Conservation (phyloP, 805 yeast species). For the Wickerhamomyces rabaulensis region DNA sequence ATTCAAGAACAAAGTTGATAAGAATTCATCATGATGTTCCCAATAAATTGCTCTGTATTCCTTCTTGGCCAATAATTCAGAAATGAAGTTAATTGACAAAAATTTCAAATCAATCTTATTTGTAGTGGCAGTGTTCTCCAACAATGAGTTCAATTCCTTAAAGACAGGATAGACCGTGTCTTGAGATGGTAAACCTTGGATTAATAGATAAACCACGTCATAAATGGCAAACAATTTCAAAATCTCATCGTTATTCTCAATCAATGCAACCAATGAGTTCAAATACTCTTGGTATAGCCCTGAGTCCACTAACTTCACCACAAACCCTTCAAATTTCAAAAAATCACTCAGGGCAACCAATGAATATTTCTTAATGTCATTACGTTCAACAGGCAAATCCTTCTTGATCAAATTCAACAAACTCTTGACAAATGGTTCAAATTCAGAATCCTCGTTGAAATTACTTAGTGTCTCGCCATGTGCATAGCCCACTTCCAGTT, state of each 20-base stretch:
- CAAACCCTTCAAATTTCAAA: conserved; percentile 27
- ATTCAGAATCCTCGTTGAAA: conserved; percentile 31
- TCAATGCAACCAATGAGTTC: conserved; percentile 45
- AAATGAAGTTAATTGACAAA: conserved; percentile 59
- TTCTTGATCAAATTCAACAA: conserved; percentile 50
- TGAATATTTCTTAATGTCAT: conserved; percentile 54
- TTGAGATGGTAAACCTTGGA: conserved; percentile 22
- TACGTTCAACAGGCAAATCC: conserved; percentile 48
- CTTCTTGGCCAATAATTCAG: conserved; percentile 47
- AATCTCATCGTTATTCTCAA: conserved; percentile 51
- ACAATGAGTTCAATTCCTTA: conserved; percentile 10
- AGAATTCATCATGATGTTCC: conserved; percentile 33
- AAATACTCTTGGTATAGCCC: conserved; percentile 4
- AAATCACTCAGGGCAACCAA: conserved; percentile 60
- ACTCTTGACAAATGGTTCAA: conserved; percentile 49
- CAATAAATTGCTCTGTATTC: conserved; percentile 49
- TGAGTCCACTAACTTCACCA: conserved; percentile 34
- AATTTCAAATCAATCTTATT: conserved; percentile 49
- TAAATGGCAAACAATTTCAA: conserved; percentile 52
- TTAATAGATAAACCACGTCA: conserved; percentile 46
- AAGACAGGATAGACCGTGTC: conserved; percentile 16
- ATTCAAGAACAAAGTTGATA: conserved; percentile 45
- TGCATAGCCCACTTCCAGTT: conserved; percentile 26
- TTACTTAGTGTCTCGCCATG: conserved; percentile 35
- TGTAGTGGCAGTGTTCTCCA: conserved; percentile 19